Evolutionary conservation across 768 basidiomycete species (phyloP).

Genomic region (Dioszegia hungarica): DNA sequence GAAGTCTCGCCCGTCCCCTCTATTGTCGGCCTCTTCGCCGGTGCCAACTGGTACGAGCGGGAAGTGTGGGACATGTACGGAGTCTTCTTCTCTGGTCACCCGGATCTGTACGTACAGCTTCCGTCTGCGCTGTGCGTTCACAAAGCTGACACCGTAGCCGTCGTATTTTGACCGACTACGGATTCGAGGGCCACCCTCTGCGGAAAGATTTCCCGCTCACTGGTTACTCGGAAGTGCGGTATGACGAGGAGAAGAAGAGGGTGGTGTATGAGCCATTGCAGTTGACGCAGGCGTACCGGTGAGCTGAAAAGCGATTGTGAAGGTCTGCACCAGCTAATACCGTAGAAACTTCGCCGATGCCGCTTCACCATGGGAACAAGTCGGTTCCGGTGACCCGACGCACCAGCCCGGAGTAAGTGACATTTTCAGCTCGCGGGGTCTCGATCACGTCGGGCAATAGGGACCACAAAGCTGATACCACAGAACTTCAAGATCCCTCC

Average conservation of each 20-base stretch:
- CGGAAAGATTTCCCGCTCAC: constrained; percentile 98
- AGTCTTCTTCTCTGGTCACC: constrained; percentile 92
- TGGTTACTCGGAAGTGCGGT: constrained; percentile 96
- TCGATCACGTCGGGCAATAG: too few relatives aligned
- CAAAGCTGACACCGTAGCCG: constrained; percentile 57
- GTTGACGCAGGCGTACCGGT: constrained; percentile 97
- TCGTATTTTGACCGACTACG: constrained; percentile 96
- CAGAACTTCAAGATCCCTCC: constrained; percentile 50
- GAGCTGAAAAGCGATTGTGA: neutral
- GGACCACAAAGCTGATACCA: neutral
- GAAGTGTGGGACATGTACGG: constrained; percentile 98
- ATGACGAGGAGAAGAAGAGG: constrained; percentile 94
- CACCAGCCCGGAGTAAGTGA: constrained; percentile 26
- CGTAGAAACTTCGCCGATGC: constrained; percentile 82
- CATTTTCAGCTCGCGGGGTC: neutral
- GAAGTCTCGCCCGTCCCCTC: constrained; percentile 90
- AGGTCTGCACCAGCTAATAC: constrained; percentile 2
- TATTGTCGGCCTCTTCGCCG: constrained; percentile 68
- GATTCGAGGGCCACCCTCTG: constrained; percentile 94
- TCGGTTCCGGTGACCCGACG: constrained; percentile 59
- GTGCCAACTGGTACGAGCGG: constrained; percentile 98
- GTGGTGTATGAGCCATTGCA: constrained; percentile 97
- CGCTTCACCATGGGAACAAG: constrained; percentile 89
- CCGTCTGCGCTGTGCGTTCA: neutral
- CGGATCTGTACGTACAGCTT: constrained; percentile 71